Conservation (phyloP, 2,329 filamentous ascomycete species). For the Phialophora expanda region DNA sequence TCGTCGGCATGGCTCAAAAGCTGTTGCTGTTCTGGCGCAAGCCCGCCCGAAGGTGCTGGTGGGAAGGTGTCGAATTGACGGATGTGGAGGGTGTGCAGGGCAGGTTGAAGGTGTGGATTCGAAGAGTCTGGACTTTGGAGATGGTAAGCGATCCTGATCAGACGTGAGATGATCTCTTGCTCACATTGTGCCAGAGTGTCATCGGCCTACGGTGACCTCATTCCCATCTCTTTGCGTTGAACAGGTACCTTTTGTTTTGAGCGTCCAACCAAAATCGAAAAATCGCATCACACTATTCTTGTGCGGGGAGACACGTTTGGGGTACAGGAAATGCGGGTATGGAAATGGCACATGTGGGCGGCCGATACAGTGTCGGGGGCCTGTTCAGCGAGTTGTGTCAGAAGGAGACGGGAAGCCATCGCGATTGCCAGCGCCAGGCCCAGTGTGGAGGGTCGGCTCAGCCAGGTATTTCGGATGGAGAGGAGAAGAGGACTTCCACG, state of each 20-base stretch:
- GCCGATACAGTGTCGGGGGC: not conserved
- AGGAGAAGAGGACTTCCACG: not conserved
- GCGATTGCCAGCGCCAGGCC: not conserved
- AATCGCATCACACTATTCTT: slow-evolving; percentile 8
- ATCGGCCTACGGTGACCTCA: slow-evolving; percentile 73
- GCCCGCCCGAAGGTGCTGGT: slow-evolving; percentile 95
- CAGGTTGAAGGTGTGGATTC: slow-evolving; percentile 96
- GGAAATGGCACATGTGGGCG: not conserved
- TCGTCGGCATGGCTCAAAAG: slow-evolving; percentile 98
- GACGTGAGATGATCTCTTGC: slow-evolving; percentile 17
- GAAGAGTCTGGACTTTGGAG: slow-evolving; percentile 96
- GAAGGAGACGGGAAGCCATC: not conserved
- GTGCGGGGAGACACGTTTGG: not conserved
- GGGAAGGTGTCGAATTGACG: slow-evolving; percentile 93
- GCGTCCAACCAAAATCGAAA: slow-evolving; percentile 9
- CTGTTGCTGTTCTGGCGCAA: slow-evolving; percentile 97
- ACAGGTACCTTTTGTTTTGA: slow-evolving; percentile 4
- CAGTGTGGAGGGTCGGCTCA: not conserved
- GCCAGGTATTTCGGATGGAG: not conserved
- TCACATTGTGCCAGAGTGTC: slow-evolving; percentile 65
- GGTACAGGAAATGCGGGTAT: not conserved
- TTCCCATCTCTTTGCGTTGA: slow-evolving; percentile 8
- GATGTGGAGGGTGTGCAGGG: slow-evolving; percentile 89
- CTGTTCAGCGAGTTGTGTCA: not conserved
- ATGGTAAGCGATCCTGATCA: slow-evolving; percentile 64